A percentile compares a stretch with the other conserved stretches of the same genome.
Conservation (phyloP, 1,284 basidiomycete genomes). For the Ceratobasidium sp. region DNA sequence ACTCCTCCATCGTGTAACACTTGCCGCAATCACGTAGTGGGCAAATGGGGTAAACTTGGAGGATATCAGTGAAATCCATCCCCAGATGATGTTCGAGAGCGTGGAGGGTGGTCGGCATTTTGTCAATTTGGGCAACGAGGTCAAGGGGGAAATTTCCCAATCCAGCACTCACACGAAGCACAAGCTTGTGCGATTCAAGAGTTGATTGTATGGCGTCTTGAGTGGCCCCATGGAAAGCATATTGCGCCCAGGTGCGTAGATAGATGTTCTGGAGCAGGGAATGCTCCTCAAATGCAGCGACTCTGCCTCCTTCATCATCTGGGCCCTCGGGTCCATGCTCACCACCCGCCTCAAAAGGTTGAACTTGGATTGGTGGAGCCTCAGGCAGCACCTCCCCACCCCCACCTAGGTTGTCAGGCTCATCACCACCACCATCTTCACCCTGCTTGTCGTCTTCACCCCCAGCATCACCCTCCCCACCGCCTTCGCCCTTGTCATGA, state of each 20-base stretch:
- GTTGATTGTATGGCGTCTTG: neutral
- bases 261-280: neutral
- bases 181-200: neutral
- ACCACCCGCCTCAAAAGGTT: neutral
- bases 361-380: neutral
- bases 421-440: too few species aligned
- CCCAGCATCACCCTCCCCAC: too few species aligned
- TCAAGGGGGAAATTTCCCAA: neutral
- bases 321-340: neutral
- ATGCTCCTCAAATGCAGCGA: neutral
- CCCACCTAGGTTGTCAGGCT: too few species aligned
- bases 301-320: neutral
- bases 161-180: neutral
- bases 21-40: neutral
- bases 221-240: conserved; percentile 1
- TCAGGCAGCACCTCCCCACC: too few species aligned
- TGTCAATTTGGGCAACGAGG: neutral
- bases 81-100: conserved; percentile 5
- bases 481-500: too few species aligned
- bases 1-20: neutral
- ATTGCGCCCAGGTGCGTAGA: neutral
- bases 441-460: too few species aligned
- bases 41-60: neutral
- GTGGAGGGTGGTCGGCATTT: conserved; percentile 1
- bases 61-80: neutral